A percentile compares a stretch with the other conserved stretches of the same genome.
phyloP scores from a whole-genome alignment of 352 stramenopile genomes.

The Phytopythium sindhum region DNA sequence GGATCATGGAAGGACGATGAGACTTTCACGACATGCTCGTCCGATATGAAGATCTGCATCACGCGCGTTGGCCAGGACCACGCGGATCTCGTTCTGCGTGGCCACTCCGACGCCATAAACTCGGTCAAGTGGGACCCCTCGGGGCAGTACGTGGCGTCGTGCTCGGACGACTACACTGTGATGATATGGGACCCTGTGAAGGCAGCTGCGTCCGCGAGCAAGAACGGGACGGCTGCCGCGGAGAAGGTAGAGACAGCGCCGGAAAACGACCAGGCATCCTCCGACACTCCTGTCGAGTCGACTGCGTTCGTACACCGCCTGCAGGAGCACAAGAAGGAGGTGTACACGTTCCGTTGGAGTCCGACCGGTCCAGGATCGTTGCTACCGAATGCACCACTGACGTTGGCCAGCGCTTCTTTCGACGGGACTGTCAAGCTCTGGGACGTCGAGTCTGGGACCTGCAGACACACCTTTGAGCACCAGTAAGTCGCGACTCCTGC shows the following conservation, averaged over 20 bases:
- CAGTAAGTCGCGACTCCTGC: constrained; percentile 64
- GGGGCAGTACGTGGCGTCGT: constrained; percentile 92
- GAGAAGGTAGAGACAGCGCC: constrained; percentile 25
- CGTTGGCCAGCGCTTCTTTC: constrained; percentile 94
- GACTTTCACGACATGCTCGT: constrained; percentile 95
- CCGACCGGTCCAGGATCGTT: constrained; percentile 70
- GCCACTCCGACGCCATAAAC: constrained; percentile 98
- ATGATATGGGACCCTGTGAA: constrained; percentile 94
- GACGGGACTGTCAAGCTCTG: constrained; percentile 95
- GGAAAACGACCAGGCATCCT: constrained; percentile 21
- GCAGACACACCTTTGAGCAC: constrained; percentile 91
- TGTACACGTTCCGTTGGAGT: constrained; percentile 94
- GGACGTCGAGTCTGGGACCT: constrained; percentile 90
- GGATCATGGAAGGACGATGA: constrained; percentile 93
- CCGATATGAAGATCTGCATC: constrained; percentile 91
- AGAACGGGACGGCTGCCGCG: constrained; percentile 15
- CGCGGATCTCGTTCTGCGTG: constrained; percentile 83
- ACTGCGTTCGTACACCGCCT: constrained; percentile 74
- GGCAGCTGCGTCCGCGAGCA: constrained; percentile 5
- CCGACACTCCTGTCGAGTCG: constrained; percentile 18
- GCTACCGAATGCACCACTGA: constrained; percentile 60
- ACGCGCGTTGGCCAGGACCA: constrained; percentile 78
- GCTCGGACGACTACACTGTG: constrained; percentile 97
- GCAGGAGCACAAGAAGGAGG: constrained; percentile 91
- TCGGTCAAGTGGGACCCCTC: constrained; percentile 97